Conservation (phyloP, 805 yeast species). For the Lipomyces chichibuensis region DNA sequence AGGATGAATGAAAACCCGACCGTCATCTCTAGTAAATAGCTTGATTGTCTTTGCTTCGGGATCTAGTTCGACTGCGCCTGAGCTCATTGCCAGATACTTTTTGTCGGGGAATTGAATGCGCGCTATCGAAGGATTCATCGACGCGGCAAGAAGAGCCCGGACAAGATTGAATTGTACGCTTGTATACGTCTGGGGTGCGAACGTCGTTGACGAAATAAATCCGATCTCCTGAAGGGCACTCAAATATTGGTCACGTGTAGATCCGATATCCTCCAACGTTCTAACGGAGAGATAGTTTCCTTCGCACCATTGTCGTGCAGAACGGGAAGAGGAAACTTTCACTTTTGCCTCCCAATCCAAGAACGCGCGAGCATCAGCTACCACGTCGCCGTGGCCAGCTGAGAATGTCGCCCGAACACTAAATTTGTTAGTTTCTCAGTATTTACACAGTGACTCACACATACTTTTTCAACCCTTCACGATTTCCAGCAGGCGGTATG, state of each 20-base stretch:
- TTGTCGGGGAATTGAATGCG: slow-evolving; percentile 82
- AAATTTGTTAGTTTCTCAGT: slow-evolving; percentile 1
- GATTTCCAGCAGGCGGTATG: slow-evolving; percentile 59
- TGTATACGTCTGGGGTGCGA: slow-evolving; percentile 38
- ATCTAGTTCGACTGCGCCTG: slow-evolving; percentile 85
- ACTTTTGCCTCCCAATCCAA: slow-evolving; percentile 52
- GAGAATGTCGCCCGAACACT: slow-evolving; percentile 38
- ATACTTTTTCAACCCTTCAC: slow-evolving; percentile 61
- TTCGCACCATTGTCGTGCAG: slow-evolving; percentile 51
- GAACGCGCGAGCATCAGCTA: slow-evolving; percentile 66
- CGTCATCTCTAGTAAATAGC: slow-evolving; percentile 62
- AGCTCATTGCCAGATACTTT: slow-evolving; percentile 65
- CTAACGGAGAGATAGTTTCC: slow-evolving; percentile 65
- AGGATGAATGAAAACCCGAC: slow-evolving; percentile 82
- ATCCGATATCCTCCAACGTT: slow-evolving; percentile 68
- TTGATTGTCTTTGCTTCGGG: slow-evolving; percentile 75
- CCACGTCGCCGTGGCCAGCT: slow-evolving; percentile 69
- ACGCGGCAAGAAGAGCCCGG: slow-evolving; percentile 72
- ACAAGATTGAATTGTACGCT: slow-evolving; percentile 49
- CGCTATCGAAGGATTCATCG: slow-evolving; percentile 82
- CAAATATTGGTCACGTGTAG: slow-evolving; percentile 70
- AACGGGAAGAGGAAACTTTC: slow-evolving; percentile 8
- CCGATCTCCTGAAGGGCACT: slow-evolving; percentile 77
- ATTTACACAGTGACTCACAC: background rate
- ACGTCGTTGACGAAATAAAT: slow-evolving; percentile 61